phyloP scores from a whole-genome alignment of 768 basidiomycete species.

The Boletus fagicola region DNA sequence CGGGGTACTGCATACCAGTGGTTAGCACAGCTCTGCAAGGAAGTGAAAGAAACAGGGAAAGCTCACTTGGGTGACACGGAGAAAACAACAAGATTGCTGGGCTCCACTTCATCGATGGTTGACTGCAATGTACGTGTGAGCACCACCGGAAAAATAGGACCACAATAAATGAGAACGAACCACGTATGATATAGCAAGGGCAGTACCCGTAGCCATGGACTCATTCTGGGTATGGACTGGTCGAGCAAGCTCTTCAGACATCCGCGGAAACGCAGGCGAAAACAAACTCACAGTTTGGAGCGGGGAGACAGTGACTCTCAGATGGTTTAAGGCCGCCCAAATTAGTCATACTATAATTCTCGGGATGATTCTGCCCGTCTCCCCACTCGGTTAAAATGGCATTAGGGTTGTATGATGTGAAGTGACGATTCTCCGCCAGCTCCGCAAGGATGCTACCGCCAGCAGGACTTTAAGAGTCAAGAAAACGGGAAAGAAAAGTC shows the following conservation, averaged over 20 bases:
- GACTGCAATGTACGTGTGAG: background rate
- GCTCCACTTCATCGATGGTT: background rate
- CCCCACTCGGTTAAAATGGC: background rate
- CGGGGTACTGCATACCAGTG: constrained; percentile 7
- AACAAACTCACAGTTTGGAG: constrained; percentile 16
- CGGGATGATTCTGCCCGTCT: constrained; percentile 5
- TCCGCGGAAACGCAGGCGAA: background rate
- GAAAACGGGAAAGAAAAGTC: background rate
- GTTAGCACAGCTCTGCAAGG: background rate
- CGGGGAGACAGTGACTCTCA: background rate
- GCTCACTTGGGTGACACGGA: background rate
- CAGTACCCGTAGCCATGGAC: constrained; percentile 8
- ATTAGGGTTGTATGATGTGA: background rate
- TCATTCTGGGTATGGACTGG: constrained; percentile 17
- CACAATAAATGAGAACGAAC: constrained; percentile 2
- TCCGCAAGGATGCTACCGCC: background rate
- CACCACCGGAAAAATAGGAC: background rate
- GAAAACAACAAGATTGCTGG: constrained; percentile 2
- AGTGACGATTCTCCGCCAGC: constrained; percentile 3
- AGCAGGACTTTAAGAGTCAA: background rate
- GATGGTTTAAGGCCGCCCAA: background rate
- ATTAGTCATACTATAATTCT: background rate
- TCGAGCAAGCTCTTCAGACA: background rate
- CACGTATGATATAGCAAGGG: constrained; percentile 10
- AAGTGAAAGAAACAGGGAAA: background rate